Conservation (phyloP, 129 eudicot species). For the Smallanthus sonchifolius region DNA sequence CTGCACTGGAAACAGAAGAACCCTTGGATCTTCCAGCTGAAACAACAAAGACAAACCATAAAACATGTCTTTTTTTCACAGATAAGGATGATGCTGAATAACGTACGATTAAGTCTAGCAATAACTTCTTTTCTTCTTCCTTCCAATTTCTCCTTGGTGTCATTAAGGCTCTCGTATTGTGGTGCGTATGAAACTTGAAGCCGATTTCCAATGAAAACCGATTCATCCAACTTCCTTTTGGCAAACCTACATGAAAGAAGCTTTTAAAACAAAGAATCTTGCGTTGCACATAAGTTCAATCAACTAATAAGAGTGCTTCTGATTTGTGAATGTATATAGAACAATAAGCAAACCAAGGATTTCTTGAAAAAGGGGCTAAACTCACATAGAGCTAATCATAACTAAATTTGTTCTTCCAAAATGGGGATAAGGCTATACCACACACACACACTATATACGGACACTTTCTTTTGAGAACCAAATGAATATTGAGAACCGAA, state of each 20-base stretch:
- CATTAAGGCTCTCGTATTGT: slow-evolving; percentile 66
- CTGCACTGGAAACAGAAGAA: slow-evolving; percentile 15
- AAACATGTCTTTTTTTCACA: background rate
- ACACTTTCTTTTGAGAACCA: too few species aligned
- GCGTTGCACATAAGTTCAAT: background rate
- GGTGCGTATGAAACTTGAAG: slow-evolving; percentile 86
- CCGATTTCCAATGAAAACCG: slow-evolving; percentile 69
- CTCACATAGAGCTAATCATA: background rate
- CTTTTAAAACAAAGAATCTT: background rate
- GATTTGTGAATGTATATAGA: background rate
- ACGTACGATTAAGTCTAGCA: slow-evolving; percentile 65
- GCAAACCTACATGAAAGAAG: slow-evolving; percentile 62
- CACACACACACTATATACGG: too few species aligned
- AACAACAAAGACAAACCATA: slow-evolving; percentile 11
- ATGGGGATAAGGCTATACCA: background rate
- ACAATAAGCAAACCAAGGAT: background rate
- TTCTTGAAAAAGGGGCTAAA: background rate
- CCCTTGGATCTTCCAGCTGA: slow-evolving; percentile 70
- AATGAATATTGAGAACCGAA: too few species aligned
- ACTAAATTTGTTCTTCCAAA: background rate
- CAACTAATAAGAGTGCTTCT: background rate
- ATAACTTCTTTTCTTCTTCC: slow-evolving; percentile 82
- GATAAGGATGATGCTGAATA: background rate
- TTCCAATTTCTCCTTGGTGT: slow-evolving; percentile 85
- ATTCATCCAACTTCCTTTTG: slow-evolving; percentile 90